Evolutionary conservation across 306 rosid species (phyloP), one percentile per base, ranked within the genome.

Genomic region (Malus fusca): DNA sequence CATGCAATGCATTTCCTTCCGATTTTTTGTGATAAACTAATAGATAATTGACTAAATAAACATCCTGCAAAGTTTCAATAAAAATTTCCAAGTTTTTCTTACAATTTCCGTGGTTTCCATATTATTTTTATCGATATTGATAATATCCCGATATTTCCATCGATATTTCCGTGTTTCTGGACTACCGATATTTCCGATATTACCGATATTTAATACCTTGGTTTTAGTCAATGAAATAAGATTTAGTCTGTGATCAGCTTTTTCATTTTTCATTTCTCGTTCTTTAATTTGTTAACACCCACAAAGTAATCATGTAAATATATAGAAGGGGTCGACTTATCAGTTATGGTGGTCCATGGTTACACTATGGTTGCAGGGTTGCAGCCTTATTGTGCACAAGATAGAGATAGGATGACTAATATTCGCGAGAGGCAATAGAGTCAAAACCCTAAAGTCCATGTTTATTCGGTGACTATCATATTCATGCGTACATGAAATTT

Each of bases 401-500:
- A 17, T 6, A 17, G 8, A 5, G 55, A 51, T 51, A 1, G 55
- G 14, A 11, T 14, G 53, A 15, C 21, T 18, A 51, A 51, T 15
- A 17, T 15, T 17, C 55, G 18, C 55, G 8, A 51, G 55, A 51
- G 21, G 8, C 21, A 51, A 55, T 58, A 68, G 58, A 56, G 69
- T 73, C 79, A 71, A 80, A 74, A 59, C 77, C 73, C 83, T 71
- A 74, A 74, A 26, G 63, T 70, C 74, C 70, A 80, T 76, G 79
- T 79, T 68, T 40, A 43, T 43, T 73, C 9, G 23, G 67, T 72
- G 25, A 72, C 37, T 22, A 11, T 58, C 56, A 2, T 55, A 59
- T 59, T 59, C 31, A 23, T 59, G 64, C 25, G 17, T 59, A 31
- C 40, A 53, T 35, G 23, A 31, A 59, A 59, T 59, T 59, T 59